Percentiles rank a stretch among this genome's conserved stretches.
These are phyloP conservation scores for Eimeria sp. DNA, from an alignment of 169 alveolate species.

Conservation along the genomic window DNA sequence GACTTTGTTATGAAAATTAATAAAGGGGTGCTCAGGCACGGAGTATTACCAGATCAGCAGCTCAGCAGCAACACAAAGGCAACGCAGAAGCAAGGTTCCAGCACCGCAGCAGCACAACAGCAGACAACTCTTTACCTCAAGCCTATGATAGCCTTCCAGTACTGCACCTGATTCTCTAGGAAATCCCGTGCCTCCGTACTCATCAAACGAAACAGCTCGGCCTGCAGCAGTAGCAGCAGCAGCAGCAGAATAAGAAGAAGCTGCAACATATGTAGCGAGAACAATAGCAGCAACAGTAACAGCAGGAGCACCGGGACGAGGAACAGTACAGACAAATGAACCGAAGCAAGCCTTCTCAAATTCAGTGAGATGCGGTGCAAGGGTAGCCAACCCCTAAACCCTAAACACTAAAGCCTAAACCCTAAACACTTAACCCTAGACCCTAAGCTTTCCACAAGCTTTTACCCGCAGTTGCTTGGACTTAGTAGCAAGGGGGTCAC, in stretches of 20 bases:
- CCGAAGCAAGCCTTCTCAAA: neutral
- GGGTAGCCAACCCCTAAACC: neutral
- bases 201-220: slow-evolving; percentile 54
- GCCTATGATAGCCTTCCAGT: slow-evolving; percentile 27
- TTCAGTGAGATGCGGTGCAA: neutral
- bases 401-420: neutral
- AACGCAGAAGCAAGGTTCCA: neutral
- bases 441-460: neutral
- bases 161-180: slow-evolving; percentile 12
- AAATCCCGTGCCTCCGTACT: neutral
- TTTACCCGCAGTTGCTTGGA: slow-evolving; percentile 50
- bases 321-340: neutral
- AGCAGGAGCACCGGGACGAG: neutral
- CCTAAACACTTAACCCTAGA: neutral
- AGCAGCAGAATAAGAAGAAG: slow-evolving; percentile 25
- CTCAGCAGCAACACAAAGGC: neutral
- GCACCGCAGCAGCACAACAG: neutral
- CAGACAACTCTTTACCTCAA: slow-evolving; percentile 5
- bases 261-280: neutral
- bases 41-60: no score
- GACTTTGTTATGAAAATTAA: no score
- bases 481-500: slow-evolving; percentile 54
- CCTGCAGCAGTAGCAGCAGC: slow-evolving; percentile 54
- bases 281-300: neutral
- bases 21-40: no score